Evolutionary conservation across 2,329 filamentous ascomycete genomes (phyloP).

Genomic region (Ophiostoma sp.): DNA sequence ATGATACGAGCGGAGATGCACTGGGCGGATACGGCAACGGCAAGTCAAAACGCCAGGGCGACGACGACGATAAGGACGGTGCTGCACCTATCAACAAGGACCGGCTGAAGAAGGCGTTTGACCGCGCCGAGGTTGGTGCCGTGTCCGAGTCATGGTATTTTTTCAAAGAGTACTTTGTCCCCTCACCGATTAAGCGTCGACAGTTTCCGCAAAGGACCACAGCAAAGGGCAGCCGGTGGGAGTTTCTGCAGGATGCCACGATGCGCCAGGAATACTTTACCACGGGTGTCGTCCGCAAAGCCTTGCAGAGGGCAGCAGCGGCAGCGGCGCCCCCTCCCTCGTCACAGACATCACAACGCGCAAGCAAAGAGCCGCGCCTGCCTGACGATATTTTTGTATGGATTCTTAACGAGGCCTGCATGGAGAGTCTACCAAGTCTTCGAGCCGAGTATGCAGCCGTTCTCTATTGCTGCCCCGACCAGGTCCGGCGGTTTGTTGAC

Average conservation of each 20-base stretch:
- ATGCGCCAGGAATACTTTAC: slow-evolving; percentile 55
- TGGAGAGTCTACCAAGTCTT: slow-evolving; percentile 49
- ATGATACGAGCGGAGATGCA: background rate
- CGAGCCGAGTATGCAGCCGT: slow-evolving; percentile 58
- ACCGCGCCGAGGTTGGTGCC: slow-evolving; percentile 43
- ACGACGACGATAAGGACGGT: background rate
- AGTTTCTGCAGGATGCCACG: slow-evolving; percentile 44
- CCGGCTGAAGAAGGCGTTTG: slow-evolving; percentile 44
- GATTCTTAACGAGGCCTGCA: slow-evolving; percentile 56
- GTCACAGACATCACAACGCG: background rate
- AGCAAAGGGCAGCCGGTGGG: slow-evolving; percentile 40
- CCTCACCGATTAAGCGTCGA: slow-evolving; percentile 26
- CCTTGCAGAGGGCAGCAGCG: slow-evolving; percentile 35
- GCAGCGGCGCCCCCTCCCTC: background rate
- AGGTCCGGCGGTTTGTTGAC: slow-evolving; percentile 41
- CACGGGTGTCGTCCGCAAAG: slow-evolving; percentile 56
- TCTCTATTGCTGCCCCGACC: slow-evolving; percentile 38
- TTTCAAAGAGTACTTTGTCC: slow-evolving; percentile 39
- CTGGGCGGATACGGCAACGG: background rate
- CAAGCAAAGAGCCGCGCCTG: slow-evolving; percentile 33
- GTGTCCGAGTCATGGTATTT: slow-evolving; percentile 46
- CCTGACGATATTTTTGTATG: slow-evolving; percentile 63
- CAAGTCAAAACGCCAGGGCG: slow-evolving; percentile 30
- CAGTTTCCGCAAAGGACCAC: slow-evolving; percentile 39
- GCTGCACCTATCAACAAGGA: slow-evolving; percentile 33